Conservation (phyloP, 306 rosid genomes). For the Pachyrhizus erosus region DNA sequence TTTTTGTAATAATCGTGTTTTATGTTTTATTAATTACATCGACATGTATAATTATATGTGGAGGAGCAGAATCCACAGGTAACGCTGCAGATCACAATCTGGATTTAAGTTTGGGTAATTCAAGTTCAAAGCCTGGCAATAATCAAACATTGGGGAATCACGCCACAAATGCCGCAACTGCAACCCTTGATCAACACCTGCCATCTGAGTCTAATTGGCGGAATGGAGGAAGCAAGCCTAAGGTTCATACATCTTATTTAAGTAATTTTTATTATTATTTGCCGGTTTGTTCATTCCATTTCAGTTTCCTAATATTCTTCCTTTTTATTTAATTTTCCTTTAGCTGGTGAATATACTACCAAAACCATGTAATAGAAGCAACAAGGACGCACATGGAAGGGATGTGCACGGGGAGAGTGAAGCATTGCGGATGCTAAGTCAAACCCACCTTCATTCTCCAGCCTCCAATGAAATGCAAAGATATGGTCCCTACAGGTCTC, state of each 20-base stretch:
- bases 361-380: conserved; percentile 52
- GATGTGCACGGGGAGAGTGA: conserved; percentile 61
- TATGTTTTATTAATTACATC: background rate
- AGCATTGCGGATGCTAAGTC: conserved; percentile 60
- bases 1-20: background rate
- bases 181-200: conserved; percentile 41
- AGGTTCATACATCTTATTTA: conserved; percentile 30
- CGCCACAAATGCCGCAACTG: conserved; percentile 36
- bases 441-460: conserved; percentile 64
- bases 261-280: background rate
- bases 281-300: background rate
- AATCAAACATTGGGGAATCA: conserved; percentile 42
- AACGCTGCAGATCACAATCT: conserved; percentile 60
- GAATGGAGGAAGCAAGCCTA: conserved; percentile 47
- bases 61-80: conserved; percentile 52
- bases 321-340: background rate
- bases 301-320: background rate
- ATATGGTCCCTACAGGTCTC: conserved; percentile 58
- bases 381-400: conserved; percentile 46
- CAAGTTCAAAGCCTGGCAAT: conserved; percentile 50
- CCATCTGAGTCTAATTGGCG: conserved; percentile 48
- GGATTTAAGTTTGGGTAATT: conserved; percentile 77
- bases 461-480: conserved; percentile 54
- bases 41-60: background rate
- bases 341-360: conserved; percentile 53